Evolutionary conservation across 1,139 yeast species (phyloP), one percentile per base, ranked within the genome.

Genomic region (Taphrina wiesneri): DNA sequence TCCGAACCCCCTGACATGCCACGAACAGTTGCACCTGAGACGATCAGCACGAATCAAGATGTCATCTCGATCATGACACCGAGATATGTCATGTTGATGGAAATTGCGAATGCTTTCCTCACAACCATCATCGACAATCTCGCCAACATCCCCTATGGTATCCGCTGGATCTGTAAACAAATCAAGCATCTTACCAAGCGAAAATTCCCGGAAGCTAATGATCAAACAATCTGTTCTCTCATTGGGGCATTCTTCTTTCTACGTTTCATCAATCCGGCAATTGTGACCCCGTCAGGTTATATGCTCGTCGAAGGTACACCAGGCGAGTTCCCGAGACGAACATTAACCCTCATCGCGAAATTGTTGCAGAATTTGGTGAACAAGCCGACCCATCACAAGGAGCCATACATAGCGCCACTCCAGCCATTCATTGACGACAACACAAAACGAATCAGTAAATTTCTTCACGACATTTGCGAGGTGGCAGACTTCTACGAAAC

Each of bases 311-410:
- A 78, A 66, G 72, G 72, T 59, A 70, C 72, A 23, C 80, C 80
- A 0, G 77, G 74, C 51, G 70, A 70, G 28, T 81, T 79, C 39
- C 85, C 86, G 11, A 87, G 91, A 70, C 81, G 96, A 70, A 84
- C 91, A 0, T 81, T 90, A 64, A 86, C 93, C 73, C 86, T 89
- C 69, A 77, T 93, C 57, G 98, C 96, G 2, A 90, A 91, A 73
- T 86, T 89, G 34, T 79, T 92, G 53, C 99, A 93, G 77, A 86
- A 88, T 71, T 83, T 92, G 79, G 97, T 97, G 0, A 93, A 93
- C 71, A 77, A 77, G 67, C 76, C 79, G 2, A 72, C 78, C 0
- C 74, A 75, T 83, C 52, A 77, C 28, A 78, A 78, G 67, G 80
- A 78, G 67, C 77, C 77, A 1, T 77, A 75, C 68, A 77, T 77